Percentiles rank a stretch among this genome's conserved stretches.
phyloP scores from a whole-genome alignment of 2,329 filamentous ascomycete species.

The Grosmannia serpens region DNA sequence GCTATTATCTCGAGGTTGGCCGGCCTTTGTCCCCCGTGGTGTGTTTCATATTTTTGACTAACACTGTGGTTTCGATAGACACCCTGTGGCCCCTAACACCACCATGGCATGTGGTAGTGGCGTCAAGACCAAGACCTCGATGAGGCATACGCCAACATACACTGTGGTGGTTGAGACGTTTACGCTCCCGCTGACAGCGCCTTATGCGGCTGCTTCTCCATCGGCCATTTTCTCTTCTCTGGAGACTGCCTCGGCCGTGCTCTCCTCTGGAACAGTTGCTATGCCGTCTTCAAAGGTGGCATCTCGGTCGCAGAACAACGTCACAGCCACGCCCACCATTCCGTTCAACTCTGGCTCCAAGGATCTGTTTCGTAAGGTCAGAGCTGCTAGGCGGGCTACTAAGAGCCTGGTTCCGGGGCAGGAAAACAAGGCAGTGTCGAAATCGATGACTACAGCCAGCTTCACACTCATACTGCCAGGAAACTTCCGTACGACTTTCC shows the following conservation, averaged over 20 bases:
- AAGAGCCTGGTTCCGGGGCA: background rate
- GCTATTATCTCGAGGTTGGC: background rate
- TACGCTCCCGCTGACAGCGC: slow-evolving; percentile 2
- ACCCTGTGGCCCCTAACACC: no score
- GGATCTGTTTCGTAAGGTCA: no score
- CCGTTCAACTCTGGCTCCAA: no score
- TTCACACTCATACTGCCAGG: slow-evolving; percentile 10
- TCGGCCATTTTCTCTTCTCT: no score
- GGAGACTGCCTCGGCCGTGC: background rate
- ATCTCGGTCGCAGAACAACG: background rate
- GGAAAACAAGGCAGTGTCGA: background rate
- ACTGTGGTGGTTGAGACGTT: slow-evolving; percentile 9
- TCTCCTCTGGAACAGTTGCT: background rate
- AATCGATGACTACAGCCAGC: slow-evolving; percentile 12
- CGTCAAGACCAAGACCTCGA: no score
- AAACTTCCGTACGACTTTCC: background rate
- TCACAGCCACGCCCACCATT: background rate
- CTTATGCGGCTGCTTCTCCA: background rate
- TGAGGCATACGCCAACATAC: background rate
- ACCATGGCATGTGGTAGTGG: no score
- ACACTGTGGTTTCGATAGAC: background rate
- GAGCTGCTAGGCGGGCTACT: background rate
- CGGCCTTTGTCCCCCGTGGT: background rate
- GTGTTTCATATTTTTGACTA: no score
- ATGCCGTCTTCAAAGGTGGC: no score